phyloP scores from a whole-genome alignment of 2,329 filamentous ascomycete genomes.

The Sarocladium kiliense region DNA sequence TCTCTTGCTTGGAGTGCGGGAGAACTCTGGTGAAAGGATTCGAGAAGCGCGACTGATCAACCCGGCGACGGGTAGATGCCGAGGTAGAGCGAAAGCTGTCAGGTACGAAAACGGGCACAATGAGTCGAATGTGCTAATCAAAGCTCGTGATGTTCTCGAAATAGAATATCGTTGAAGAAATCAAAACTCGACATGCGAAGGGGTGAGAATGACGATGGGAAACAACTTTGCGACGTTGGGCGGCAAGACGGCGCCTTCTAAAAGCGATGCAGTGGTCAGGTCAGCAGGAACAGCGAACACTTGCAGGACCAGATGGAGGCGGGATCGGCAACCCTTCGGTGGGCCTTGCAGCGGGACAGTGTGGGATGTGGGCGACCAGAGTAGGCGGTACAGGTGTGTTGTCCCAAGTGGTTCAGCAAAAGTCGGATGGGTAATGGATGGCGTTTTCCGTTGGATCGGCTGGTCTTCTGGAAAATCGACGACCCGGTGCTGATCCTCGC shows the following conservation, averaged over 20 bases:
- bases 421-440: neutral
- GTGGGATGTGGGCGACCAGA: neutral
- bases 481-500: neutral
- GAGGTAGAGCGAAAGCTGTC: neutral
- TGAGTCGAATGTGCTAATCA: neutral
- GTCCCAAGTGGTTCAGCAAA: neutral
- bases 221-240: neutral
- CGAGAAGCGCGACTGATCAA: neutral
- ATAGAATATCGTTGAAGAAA: neutral
- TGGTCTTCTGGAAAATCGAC: neutral
- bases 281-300: neutral
- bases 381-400: neutral
- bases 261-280: neutral
- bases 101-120: neutral
- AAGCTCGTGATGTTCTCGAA: too few species aligned
- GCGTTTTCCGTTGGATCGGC: neutral
- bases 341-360: neutral
- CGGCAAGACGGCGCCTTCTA: constrained; percentile 3
- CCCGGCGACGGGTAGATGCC: neutral
- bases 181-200: neutral
- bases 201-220: neutral
- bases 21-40: neutral
- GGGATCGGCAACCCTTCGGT: neutral
- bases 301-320: neutral
- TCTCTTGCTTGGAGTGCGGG: constrained; percentile 14